These are phyloP conservation scores for Trichosporon asahii DNA, from an alignment of 1,284 basidiomycete species.

Conservation along the genomic window DNA sequence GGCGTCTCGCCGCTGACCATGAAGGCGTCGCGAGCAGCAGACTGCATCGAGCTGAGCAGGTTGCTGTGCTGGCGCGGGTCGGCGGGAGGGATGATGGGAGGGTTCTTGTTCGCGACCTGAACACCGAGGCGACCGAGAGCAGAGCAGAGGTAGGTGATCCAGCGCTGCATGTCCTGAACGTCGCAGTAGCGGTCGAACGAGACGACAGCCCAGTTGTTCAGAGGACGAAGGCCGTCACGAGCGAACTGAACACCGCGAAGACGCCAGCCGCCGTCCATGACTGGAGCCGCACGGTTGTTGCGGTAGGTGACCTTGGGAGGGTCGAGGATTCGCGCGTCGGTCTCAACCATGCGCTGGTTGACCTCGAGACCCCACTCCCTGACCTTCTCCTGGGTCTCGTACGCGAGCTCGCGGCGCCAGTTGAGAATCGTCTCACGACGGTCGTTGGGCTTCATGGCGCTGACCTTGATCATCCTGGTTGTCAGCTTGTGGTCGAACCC, in stretches of 20 bases:
- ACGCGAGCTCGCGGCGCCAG: conserved; percentile 37
- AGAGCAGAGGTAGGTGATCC: conserved; percentile 28
- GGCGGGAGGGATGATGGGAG: conserved; percentile 33
- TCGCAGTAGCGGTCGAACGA: conserved; percentile 41
- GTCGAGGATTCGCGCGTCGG: conserved; percentile 47
- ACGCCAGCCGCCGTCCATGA: conserved; percentile 33
- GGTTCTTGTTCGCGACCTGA: conserved; percentile 31
- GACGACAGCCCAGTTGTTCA: conserved; percentile 47
- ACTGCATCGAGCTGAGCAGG: conserved; percentile 25
- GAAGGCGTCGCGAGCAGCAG: conserved; percentile 41
- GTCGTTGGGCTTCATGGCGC: conserved; percentile 41
- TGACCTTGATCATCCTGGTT: conserved; percentile 49
- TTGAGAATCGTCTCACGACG: conserved; percentile 27
- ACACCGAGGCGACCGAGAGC: conserved; percentile 34
- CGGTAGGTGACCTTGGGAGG: conserved; percentile 44
- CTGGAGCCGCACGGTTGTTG: conserved; percentile 6
- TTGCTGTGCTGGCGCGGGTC: conserved; percentile 28
- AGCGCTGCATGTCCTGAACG: conserved; percentile 34
- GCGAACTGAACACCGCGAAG: conserved; percentile 43
- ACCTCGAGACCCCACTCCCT: conserved; percentile 52
- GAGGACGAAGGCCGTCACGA: conserved; percentile 32
- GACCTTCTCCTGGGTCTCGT: conserved; percentile 41
- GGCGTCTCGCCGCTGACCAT: conserved; percentile 35
- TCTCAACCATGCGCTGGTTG: conserved; percentile 37
- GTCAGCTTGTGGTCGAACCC: background rate